Evolutionary conservation across 2,329 filamentous ascomycete genomes (phyloP), one percentile per base, ranked within the genome.

Genomic region (Arthroderma sp.): DNA sequence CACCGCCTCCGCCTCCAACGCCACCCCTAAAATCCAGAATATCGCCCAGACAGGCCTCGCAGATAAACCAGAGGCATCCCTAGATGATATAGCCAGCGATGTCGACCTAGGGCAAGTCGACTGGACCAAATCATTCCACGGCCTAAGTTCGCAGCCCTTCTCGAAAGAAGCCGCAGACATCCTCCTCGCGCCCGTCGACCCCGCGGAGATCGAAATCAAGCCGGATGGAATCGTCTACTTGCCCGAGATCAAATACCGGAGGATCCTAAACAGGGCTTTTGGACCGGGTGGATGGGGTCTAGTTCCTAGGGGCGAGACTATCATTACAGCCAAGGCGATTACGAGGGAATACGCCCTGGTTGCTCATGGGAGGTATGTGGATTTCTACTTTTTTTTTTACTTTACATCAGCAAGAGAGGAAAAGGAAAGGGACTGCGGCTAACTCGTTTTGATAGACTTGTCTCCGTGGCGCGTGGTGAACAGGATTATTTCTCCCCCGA

Each of bases 141-240:
- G 85, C 8, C 75, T 94, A 11, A 82, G 80, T 32, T 72, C 74
- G 0, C 69, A 70, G 31, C 74, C 85, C 0, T 94, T 94, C 62
- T 70, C 78, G 3, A 67, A 77, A 38, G 81, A 87, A 63, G 75
- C 81, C 43, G 73, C 77, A 6, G 72, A 78, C 10, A 73, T 85
- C 15, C 72, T 95, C 39, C 74, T 83, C 50, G 70, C 75, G 46
- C 78, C 80, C 1, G 61, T 94, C 8, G 68, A 78, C 44, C 67
- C 75, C 0, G 74, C 80, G 40, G 89, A 96, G 64, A 80, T 98
- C 45, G 91, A 98, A 70, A 83, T 98, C 60, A 98, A 98, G 70
- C 89, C 91, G 30, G 91, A 98, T 67, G 91, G 91, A 31, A 89
- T 98, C 54, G 71, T 96, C 48, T 98, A 96, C 62, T 71, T 98